Evolutionary conservation across 108 stramenopile genomes (phyloP).

Genomic region (Cyclotella choctawhatcheeana): DNA sequence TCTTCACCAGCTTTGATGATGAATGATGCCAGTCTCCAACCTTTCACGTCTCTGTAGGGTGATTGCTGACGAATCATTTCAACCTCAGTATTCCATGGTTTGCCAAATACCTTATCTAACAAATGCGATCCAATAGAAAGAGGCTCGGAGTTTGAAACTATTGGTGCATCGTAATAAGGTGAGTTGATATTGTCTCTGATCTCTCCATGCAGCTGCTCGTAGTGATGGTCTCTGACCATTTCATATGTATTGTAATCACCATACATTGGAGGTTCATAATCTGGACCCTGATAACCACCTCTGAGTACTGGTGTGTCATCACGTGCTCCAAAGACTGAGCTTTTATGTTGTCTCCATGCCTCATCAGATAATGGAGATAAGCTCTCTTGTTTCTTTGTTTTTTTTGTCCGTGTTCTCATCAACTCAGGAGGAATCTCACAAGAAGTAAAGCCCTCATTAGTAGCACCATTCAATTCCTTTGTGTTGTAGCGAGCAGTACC

Average conservation of each 20-base stretch:
- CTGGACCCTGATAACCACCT: constrained; percentile 41
- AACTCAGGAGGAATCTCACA: constrained; percentile 55
- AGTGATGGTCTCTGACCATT: constrained; percentile 65
- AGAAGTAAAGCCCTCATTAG: constrained; percentile 32
- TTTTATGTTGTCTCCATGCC: not conserved
- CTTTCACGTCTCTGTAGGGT: constrained; percentile 74
- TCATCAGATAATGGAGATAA: constrained; percentile 14
- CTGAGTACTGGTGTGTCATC: constrained; percentile 34
- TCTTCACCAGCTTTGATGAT: constrained; percentile 92
- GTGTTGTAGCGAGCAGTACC: constrained; percentile 32
- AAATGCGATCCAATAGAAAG: constrained; percentile 50
- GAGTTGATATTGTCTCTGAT: constrained; percentile 46
- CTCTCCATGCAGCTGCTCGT: constrained; percentile 69
- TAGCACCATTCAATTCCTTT: constrained; percentile 18
- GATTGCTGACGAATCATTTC: constrained; percentile 75
- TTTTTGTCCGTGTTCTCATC: constrained; percentile 16
- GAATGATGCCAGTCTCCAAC: constrained; percentile 87
- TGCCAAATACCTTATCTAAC: constrained; percentile 79
- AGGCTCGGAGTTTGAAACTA: constrained; percentile 10
- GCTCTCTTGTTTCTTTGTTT: not conserved
- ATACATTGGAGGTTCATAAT: constrained; percentile 23
- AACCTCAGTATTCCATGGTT: constrained; percentile 74
- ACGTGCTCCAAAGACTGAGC: not conserved
- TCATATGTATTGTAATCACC: constrained; percentile 53
- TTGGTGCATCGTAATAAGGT: constrained; percentile 7